Evolutionary conservation across 371 early-diverging fungal genomes (phyloP).

Genomic region (Mortierella sp.): DNA sequence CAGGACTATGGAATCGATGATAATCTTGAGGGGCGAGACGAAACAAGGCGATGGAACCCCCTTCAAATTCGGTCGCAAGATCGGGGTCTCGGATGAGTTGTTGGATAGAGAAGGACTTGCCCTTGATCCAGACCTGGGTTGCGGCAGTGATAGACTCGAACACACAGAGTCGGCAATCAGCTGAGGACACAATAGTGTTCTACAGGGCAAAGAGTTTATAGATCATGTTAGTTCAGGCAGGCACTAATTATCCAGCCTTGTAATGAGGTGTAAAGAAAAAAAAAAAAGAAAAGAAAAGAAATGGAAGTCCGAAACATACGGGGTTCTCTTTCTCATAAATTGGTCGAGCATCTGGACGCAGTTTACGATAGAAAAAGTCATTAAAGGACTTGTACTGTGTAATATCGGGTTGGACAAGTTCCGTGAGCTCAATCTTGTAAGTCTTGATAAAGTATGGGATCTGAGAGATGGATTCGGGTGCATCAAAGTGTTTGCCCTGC

Average conservation of each 20-base stretch:
- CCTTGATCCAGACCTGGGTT: slow-evolving; percentile 78
- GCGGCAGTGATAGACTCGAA: slow-evolving; percentile 66
- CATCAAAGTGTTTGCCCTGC: slow-evolving; percentile 75
- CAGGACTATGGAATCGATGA: slow-evolving; percentile 80
- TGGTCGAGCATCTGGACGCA: slow-evolving; percentile 68
- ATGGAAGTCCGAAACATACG: slow-evolving; percentile 24
- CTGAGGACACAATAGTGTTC: slow-evolving; percentile 68
- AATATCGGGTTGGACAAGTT: slow-evolving; percentile 57
- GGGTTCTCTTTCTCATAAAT: slow-evolving; percentile 60
- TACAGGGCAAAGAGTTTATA: neutral
- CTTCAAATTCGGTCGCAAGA: slow-evolving; percentile 60
- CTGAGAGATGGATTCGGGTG: slow-evolving; percentile 67
- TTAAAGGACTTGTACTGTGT: slow-evolving; percentile 71
- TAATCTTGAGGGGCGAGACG: slow-evolving; percentile 86
- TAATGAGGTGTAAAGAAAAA: neutral
- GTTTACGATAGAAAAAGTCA: slow-evolving; percentile 80
- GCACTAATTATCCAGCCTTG: slow-evolving; percentile 1
- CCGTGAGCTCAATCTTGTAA: slow-evolving; percentile 61
- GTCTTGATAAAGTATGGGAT: slow-evolving; percentile 73
- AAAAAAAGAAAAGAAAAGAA: neutral
- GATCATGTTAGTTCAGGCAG: neutral
- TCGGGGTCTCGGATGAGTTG: slow-evolving; percentile 57
- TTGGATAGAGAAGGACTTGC: slow-evolving; percentile 66
- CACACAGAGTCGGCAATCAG: slow-evolving; percentile 74
- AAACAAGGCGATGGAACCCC: slow-evolving; percentile 73